Conservation (phyloP, 2,329 filamentous ascomycete genomes). For the Fonsecaea monophora region DNA sequence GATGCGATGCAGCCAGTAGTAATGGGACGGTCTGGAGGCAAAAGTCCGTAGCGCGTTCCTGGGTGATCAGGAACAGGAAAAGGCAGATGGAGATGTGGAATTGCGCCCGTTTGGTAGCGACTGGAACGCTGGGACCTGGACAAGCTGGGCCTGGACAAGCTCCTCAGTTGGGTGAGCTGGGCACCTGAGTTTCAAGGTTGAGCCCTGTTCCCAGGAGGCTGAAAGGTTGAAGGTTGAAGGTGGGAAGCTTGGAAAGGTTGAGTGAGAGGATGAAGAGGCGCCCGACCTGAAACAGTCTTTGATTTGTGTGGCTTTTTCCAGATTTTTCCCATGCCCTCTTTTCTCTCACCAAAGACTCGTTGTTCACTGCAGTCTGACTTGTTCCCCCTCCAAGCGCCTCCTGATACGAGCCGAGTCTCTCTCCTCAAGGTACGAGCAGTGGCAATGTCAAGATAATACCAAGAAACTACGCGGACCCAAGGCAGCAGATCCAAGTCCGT, state of each 20-base stretch:
- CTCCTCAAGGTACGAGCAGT: background rate
- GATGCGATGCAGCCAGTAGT: background rate
- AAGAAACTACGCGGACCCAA: background rate
- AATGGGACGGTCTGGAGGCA: background rate
- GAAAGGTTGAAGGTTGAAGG: background rate
- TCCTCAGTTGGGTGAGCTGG: background rate
- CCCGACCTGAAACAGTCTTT: background rate
- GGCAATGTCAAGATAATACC: background rate
- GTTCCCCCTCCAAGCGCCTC: background rate
- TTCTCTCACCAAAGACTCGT: background rate
- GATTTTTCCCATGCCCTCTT: background rate
- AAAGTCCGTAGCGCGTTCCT: slow-evolving; percentile 23
- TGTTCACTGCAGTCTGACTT: background rate
- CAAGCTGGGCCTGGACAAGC: background rate
- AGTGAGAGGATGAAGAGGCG: background rate
- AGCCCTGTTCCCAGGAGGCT: background rate
- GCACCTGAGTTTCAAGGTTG: slow-evolving; percentile 1
- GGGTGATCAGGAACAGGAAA: slow-evolving; percentile 24
- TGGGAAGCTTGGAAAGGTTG: background rate
- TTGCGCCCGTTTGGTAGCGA: slow-evolving; percentile 1
- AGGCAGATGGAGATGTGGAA: slow-evolving; percentile 7
- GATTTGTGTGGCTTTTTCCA: background rate
- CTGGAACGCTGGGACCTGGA: background rate
- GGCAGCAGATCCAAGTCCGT: background rate
- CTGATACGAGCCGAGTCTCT: background rate